Percentiles rank a stretch among this genome's conserved stretches.
phyloP scores from a whole-genome alignment of 2,329 filamentous ascomycete species.

The Chaetomium olivaceum region DNA sequence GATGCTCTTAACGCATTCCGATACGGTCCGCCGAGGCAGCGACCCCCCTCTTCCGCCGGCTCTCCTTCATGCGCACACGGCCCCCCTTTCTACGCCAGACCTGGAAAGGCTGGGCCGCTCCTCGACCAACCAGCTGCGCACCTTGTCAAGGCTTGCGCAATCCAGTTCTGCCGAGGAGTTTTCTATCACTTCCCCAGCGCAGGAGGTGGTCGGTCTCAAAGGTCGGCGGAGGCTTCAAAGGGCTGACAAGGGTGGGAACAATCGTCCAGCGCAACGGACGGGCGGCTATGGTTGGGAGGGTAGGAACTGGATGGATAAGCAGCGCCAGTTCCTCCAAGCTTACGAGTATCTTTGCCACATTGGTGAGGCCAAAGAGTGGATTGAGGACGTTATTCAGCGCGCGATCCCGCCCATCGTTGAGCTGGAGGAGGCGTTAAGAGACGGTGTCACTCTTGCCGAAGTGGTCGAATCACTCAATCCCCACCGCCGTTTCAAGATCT shows the following conservation, averaged over 20 bases:
- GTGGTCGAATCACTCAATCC: slow-evolving; percentile 88
- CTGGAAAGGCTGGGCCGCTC: slow-evolving; percentile 82
- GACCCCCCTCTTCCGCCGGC: slow-evolving; percentile 39
- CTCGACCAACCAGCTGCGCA: slow-evolving; percentile 84
- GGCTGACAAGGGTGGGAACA: slow-evolving; percentile 54
- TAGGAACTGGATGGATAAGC: slow-evolving; percentile 98
- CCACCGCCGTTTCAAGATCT: slow-evolving; percentile 75
- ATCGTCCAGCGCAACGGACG: slow-evolving; percentile 47
- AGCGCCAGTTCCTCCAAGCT: slow-evolving; percentile 91
- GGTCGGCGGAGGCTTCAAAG: slow-evolving; percentile 82
- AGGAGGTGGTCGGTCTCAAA: slow-evolving; percentile 85
- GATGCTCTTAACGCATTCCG: slow-evolving; percentile 60
- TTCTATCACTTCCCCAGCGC: slow-evolving; percentile 70
- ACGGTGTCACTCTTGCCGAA: slow-evolving; percentile 93
- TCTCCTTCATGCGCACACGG: slow-evolving; percentile 42
- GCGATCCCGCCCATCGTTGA: slow-evolving; percentile 89
- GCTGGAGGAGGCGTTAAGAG: slow-evolving; percentile 85
- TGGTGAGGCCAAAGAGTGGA: slow-evolving; percentile 98
- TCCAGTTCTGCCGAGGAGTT: slow-evolving; percentile 77
- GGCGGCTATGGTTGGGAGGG: slow-evolving; percentile 72
- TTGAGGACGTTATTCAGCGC: slow-evolving; percentile 83
- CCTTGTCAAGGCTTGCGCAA: slow-evolving; percentile 79
- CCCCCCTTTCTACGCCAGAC: slow-evolving; percentile 65
- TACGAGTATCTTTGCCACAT: slow-evolving; percentile 99
- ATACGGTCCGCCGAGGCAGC: slow-evolving; percentile 45